These are phyloP conservation scores for Nymphaea colorata DNA, from an alignment of 164 flowering plant genomes.

Conservation along the genomic window DNA sequence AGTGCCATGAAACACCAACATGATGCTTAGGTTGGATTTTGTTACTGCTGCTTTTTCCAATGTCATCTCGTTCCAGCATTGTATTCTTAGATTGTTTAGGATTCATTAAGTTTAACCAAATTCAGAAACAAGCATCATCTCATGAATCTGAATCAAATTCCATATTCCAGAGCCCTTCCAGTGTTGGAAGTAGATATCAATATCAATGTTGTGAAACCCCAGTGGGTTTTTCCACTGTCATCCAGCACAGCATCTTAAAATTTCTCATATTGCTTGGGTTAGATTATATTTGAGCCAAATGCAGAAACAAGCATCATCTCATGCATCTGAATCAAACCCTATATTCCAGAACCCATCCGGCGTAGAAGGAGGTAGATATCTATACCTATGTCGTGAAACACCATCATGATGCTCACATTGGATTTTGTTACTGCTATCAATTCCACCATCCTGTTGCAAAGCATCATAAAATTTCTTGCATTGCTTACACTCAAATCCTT, in stretches of 20 bases:
- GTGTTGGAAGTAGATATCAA: too few relatives aligned
- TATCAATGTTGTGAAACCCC: too few relatives aligned
- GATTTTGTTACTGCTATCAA: conserved; percentile 10
- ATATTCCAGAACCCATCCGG: conserved; percentile 99
- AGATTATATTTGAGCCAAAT: not conserved
- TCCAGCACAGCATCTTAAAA: conserved; percentile 12
- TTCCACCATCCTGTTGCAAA: conserved; percentile 42
- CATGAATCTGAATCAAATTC: too few relatives aligned
- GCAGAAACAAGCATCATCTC: not conserved
- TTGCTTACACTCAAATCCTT: conserved; percentile 87
- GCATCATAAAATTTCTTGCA: conserved; percentile 97
- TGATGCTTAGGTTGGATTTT: too few relatives aligned
- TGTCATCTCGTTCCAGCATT: too few relatives aligned
- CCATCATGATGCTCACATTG: conserved; percentile 95
- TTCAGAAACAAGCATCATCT: not conserved
- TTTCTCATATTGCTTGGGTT: not conserved
- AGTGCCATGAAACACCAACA: too few relatives aligned
- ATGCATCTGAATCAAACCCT: conserved; percentile 73
- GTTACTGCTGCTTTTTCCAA: too few relatives aligned
- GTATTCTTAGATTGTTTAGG: too few relatives aligned
- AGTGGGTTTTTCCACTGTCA: too few relatives aligned
- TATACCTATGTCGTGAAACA: conserved; percentile 88
- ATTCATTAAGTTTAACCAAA: not conserved
- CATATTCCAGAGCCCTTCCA: too few relatives aligned
- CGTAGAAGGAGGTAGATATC: conserved; percentile 74